Evolutionary conservation across 352 stramenopile species (phyloP).

Genomic region (Blastocystis sp.): DNA sequence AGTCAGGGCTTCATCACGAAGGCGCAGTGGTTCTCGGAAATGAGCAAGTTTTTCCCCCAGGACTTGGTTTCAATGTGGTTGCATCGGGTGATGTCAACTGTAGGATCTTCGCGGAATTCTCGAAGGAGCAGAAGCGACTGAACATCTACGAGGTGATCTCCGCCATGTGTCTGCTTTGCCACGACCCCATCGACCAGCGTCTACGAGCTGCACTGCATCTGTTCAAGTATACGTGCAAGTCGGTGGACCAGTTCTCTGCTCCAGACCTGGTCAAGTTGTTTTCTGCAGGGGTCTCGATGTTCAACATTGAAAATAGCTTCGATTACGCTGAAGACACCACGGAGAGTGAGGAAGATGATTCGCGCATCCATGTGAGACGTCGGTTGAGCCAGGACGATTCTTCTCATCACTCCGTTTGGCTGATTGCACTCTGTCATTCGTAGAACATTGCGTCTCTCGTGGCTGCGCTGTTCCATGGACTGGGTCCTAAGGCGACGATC

Average conservation of each 20-base stretch:
- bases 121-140: slow-evolving; percentile 23
- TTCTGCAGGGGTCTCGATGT: not conserved
- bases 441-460: slow-evolving; percentile 49
- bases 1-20: slow-evolving; percentile 47
- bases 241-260: slow-evolving; percentile 5
- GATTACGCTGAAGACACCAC: not conserved
- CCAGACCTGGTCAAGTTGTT: slow-evolving; percentile 1
- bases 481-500: not conserved
- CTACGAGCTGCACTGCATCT: not conserved
- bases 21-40: slow-evolving; percentile 52
- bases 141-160: slow-evolving; percentile 12
- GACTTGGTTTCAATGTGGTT: not conserved
- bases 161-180: slow-evolving; percentile 51
- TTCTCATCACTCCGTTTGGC: not conserved
- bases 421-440: not conserved
- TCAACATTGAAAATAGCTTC: slow-evolving; percentile 50
- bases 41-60: slow-evolving; percentile 53
- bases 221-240: not conserved
- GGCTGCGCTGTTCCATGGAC: not conserved
- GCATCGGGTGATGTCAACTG: not conserved
- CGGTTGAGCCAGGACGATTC: slow-evolving; percentile 18
- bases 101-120: slow-evolving; percentile 53
- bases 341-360: not conserved
- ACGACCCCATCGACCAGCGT: slow-evolving; percentile 20
- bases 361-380: not conserved